phyloP scores from a whole-genome alignment of 2,329 filamentous ascomycete genomes.

The Fusarium buxicola region DNA sequence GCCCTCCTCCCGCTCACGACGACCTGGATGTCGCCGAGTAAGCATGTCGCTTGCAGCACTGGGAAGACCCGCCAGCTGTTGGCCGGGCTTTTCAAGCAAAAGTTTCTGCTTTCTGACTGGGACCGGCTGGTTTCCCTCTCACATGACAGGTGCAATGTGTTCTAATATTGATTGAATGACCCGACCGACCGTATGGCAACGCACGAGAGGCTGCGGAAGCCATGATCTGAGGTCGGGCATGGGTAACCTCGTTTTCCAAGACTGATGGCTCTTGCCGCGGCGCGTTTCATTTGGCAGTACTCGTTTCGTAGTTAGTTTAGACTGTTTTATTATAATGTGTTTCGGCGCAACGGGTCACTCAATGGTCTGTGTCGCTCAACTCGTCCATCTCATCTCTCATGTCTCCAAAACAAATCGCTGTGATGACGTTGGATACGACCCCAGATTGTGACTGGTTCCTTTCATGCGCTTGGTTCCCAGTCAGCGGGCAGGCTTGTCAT shows the following conservation, averaged over 20 bases:
- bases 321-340: slow-evolving; percentile 43
- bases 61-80: slow-evolving; percentile 20
- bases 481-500: slow-evolving; percentile 3
- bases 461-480: slow-evolving; percentile 17
- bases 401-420: neutral
- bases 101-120: slow-evolving; percentile 39
- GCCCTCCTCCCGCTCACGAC: slow-evolving; percentile 86
- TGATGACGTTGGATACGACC: slow-evolving; percentile 27
- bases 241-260: slow-evolving; percentile 33
- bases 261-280: slow-evolving; percentile 41
- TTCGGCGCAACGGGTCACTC: slow-evolving; percentile 38
- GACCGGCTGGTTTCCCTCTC: slow-evolving; percentile 37
- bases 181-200: slow-evolving; percentile 37
- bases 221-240: slow-evolving; percentile 30
- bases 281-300: slow-evolving; percentile 44
- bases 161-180: slow-evolving; percentile 41
- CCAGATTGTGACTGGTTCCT: slow-evolving; percentile 25
- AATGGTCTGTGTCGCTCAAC: slow-evolving; percentile 25
- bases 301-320: slow-evolving; percentile 47
- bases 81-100: slow-evolving; percentile 36
- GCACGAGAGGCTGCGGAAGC: slow-evolving; percentile 37
- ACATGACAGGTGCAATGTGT: slow-evolving; percentile 40
- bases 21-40: slow-evolving; percentile 95
- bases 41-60: slow-evolving; percentile 22
- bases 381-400: neutral